Conservation (phyloP, 805 yeast species). For the Saturnispora sekii region DNA sequence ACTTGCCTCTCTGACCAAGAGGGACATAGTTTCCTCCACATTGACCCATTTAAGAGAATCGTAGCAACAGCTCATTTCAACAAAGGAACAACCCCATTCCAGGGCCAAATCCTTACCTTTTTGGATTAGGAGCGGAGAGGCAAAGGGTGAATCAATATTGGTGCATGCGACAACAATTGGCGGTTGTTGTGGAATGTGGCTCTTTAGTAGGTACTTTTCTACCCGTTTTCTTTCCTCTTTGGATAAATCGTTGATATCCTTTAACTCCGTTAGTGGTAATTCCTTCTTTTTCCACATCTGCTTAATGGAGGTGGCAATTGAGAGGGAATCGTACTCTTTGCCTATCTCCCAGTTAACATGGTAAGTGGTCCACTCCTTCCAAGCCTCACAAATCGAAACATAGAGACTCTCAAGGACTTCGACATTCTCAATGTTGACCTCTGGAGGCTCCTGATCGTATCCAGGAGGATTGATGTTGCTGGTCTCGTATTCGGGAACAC, state of each 20-base stretch:
- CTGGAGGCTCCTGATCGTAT: constrained; percentile 4
- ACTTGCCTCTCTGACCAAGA: constrained; percentile 44
- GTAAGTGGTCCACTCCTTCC: constrained; percentile 56
- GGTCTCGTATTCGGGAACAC: constrained; percentile 48
- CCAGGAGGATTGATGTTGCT: constrained; percentile 12
- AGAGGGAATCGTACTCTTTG: constrained; percentile 57
- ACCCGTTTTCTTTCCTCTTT: constrained; percentile 4
- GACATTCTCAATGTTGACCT: constrained; percentile 13
- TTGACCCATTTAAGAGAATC: constrained; percentile 30
- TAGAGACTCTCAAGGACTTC: constrained; percentile 38
- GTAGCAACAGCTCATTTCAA: constrained; percentile 43
- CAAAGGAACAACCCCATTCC: constrained; percentile 57
- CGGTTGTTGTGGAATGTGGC: constrained; percentile 29
- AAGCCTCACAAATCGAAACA: constrained; percentile 56
- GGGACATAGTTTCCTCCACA: constrained; percentile 47
- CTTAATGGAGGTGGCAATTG: constrained; percentile 47
- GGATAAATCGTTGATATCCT: constrained; percentile 1
- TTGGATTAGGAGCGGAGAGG: constrained; percentile 50
- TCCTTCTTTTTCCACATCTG: constrained; percentile 43
- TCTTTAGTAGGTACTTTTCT: not conserved
- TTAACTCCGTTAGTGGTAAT: constrained; percentile 3
- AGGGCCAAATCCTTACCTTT: constrained; percentile 49
- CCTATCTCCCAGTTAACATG: constrained; percentile 51
- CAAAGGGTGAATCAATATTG: constrained; percentile 44
- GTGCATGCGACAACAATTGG: constrained; percentile 64